phyloP scores from a whole-genome alignment of 257 asterid species.

The Lithospermum erythrorhizon region DNA sequence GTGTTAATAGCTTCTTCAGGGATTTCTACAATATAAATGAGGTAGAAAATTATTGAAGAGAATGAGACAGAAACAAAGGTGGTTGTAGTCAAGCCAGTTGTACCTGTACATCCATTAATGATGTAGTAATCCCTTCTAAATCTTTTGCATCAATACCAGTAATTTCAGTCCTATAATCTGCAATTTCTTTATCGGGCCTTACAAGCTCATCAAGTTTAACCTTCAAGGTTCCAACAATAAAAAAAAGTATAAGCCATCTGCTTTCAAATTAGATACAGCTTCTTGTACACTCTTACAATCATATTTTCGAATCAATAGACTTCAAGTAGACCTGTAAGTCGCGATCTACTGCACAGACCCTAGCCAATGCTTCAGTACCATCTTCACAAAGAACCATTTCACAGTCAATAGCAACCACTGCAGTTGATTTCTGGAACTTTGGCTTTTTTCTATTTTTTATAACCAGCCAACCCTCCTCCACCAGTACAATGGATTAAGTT shows the following conservation, averaged over 20 bases:
- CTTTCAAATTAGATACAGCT: neutral
- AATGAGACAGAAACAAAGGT: neutral
- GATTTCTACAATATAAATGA: constrained; percentile 36
- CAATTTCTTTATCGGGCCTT: constrained; percentile 66
- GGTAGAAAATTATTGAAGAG: constrained; percentile 5
- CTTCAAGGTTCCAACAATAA: constrained; percentile 25
- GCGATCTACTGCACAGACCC: constrained; percentile 78
- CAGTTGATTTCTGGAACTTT: constrained; percentile 29
- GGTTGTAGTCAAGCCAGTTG: constrained; percentile 3
- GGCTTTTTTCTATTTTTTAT: constrained; percentile 39
- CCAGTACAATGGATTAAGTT: constrained; percentile 9
- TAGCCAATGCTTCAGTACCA: constrained; percentile 89
- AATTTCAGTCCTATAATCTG: constrained; percentile 79
- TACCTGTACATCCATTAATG: constrained; percentile 81
- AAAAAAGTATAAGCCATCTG: neutral
- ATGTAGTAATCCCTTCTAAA: constrained; percentile 66
- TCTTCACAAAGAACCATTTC: constrained; percentile 97
- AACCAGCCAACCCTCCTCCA: constrained; percentile 67
- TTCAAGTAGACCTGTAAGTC: constrained; percentile 50
- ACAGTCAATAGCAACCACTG: constrained; percentile 77
- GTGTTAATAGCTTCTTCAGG: constrained; percentile 58
- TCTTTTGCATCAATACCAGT: constrained; percentile 72
- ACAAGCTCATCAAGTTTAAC: constrained; percentile 61
- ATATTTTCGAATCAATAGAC: neutral
- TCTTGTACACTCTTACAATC: neutral